phyloP scores from a whole-genome alignment of 179 eudicot species.

The Beta lomatogona region DNA sequence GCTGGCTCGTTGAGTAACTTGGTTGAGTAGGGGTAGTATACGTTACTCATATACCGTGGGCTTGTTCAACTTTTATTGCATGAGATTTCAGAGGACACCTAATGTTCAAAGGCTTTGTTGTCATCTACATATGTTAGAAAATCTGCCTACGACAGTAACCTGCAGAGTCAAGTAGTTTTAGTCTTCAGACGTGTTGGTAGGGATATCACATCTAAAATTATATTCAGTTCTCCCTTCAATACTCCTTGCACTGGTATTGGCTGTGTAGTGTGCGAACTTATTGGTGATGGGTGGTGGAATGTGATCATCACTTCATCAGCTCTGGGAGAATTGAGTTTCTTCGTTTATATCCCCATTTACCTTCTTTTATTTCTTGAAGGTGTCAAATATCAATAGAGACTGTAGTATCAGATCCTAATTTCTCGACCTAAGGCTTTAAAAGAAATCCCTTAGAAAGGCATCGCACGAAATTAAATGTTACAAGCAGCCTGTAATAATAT shows the following conservation, averaged over 20 bases:
- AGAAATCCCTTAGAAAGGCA: neutral
- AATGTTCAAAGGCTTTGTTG: neutral
- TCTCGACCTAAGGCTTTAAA: neutral
- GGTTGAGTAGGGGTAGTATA: neutral
- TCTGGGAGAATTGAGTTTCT: neutral
- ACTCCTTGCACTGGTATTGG: neutral
- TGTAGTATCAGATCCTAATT: neutral
- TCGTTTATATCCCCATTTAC: neutral
- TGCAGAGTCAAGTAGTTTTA: neutral
- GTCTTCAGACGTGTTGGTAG: neutral
- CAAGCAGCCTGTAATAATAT: neutral
- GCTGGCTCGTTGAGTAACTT: neutral
- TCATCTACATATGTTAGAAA: neutral
- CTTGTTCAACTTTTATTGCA: slow-evolving; percentile 2
- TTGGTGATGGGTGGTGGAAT: neutral
- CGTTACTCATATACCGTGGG: neutral
- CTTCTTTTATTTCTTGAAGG: neutral
- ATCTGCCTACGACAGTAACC: neutral
- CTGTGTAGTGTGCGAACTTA: neutral
- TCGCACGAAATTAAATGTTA: neutral
- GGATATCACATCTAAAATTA: neutral
- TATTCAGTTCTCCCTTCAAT: neutral
- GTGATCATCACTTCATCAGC: too few relatives aligned
- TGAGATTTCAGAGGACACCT: neutral
- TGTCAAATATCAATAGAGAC: too few relatives aligned